Percentiles rank a stretch among this genome's conserved stretches.
phyloP scores from a whole-genome alignment of 768 basidiomycete species.

The Coprinellus micaceus region DNA sequence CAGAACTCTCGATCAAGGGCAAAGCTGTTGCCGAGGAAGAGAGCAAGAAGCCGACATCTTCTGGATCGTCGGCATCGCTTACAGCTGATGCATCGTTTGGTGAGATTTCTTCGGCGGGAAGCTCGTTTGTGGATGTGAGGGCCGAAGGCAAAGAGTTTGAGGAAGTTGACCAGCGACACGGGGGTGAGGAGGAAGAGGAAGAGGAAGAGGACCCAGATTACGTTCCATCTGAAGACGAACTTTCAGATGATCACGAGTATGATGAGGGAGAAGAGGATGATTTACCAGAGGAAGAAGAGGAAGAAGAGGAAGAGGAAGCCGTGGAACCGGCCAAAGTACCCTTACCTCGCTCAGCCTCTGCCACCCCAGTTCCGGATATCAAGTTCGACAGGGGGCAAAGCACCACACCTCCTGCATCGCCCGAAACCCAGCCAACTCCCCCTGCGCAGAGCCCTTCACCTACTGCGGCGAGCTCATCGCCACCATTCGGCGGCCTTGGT shows the following conservation, averaged over 20 bases:
- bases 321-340: conserved; percentile 30
- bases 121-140: conserved; percentile 23
- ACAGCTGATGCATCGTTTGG: conserved; percentile 1
- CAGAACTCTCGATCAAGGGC: neutral
- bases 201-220: conserved; percentile 27
- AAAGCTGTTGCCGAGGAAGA: neutral
- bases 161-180: conserved; percentile 12
- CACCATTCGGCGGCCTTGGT: conserved; percentile 40
- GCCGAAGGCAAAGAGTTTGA: neutral
- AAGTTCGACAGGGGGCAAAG: conserved; percentile 37
- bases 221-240: conserved; percentile 18
- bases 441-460: conserved; percentile 35
- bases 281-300: conserved; percentile 11
- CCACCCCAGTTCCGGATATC: conserved; percentile 48
- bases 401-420: conserved; percentile 67
- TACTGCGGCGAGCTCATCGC: conserved; percentile 30
- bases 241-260: conserved; percentile 23
- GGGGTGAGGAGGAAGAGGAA: conserved; percentile 19
- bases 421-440: conserved; percentile 34
- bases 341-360: conserved; percentile 49
- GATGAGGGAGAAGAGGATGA: conserved; percentile 30
- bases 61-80: neutral
- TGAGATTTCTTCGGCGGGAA: conserved; percentile 18
- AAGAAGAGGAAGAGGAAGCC: conserved; percentile 23
- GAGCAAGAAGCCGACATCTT: neutral